phyloP scores from a whole-genome alignment of 2,329 filamentous ascomycete genomes.

The Aspergillus luchuensis region DNA sequence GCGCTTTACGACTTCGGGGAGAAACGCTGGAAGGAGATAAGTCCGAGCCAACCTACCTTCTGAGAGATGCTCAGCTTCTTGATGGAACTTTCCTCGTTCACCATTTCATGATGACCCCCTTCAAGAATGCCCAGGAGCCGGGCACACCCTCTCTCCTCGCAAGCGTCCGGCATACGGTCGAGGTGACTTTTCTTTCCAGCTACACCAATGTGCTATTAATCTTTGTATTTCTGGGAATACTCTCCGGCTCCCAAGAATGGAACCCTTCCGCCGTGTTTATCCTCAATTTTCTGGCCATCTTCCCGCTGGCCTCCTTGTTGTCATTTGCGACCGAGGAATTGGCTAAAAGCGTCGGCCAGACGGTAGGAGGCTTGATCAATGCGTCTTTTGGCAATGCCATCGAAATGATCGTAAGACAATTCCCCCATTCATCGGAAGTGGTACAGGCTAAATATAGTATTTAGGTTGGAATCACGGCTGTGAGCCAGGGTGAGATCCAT shows the following conservation, averaged over 20 bases:
- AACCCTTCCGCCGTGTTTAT: constrained; percentile 67
- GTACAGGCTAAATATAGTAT: neutral
- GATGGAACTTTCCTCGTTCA: neutral
- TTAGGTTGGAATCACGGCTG: constrained; percentile 64
- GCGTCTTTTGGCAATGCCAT: constrained; percentile 70
- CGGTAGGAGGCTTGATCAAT: constrained; percentile 1
- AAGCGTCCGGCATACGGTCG: constrained; percentile 24
- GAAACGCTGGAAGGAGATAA: neutral
- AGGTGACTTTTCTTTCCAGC: constrained; percentile 71
- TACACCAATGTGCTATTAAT: constrained; percentile 79
- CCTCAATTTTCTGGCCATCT: constrained; percentile 71
- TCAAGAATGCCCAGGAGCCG: neutral
- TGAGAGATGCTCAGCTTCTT: neutral
- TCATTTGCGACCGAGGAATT: constrained; percentile 12
- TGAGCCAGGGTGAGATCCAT: constrained; percentile 68
- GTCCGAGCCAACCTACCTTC: neutral
- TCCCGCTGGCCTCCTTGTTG: constrained; percentile 8
- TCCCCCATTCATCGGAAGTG: no score
- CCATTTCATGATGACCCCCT: neutral
- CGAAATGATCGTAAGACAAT: constrained; percentile 2
- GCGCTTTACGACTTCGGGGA: neutral
- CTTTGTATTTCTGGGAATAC: constrained; percentile 73
- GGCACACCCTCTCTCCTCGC: neutral
- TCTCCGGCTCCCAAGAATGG: constrained; percentile 62
- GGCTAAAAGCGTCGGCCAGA: constrained; percentile 12